These are phyloP conservation scores for Hemerocallis citrina DNA, from an alignment of 106 monocot species.

Conservation along the genomic window DNA sequence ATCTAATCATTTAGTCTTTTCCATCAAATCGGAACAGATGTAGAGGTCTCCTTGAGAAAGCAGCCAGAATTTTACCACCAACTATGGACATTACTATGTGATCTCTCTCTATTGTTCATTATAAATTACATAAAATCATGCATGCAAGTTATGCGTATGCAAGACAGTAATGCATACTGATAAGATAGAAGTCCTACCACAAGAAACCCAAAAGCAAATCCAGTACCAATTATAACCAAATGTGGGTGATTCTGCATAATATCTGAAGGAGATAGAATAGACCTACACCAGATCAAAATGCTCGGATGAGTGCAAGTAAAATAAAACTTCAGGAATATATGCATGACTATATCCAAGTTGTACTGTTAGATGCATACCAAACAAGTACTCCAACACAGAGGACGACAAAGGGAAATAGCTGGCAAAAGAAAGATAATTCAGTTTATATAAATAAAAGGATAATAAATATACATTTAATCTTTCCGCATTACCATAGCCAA, in stretches of 20 bases:
- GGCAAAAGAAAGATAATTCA: slow-evolving; percentile 9
- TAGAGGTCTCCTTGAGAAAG: too few species aligned
- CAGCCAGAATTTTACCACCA: too few species aligned
- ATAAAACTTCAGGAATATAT: not conserved
- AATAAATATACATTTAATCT: not conserved
- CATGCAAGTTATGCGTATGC: too few species aligned
- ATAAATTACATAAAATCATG: too few species aligned
- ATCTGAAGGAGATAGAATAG: slow-evolving; percentile 74
- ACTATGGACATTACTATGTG: too few species aligned
- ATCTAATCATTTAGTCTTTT: too few species aligned
- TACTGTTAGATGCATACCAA: slow-evolving; percentile 44
- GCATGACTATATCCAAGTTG: too few species aligned
- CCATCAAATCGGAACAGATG: too few species aligned
- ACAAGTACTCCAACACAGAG: slow-evolving; percentile 69
- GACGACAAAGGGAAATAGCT: slow-evolving; percentile 78
- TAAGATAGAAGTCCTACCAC: slow-evolving; percentile 50
- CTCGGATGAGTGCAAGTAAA: not conserved
- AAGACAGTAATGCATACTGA: not conserved
- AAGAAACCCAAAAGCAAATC: slow-evolving; percentile 97
- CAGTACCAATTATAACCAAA: slow-evolving; percentile 87
- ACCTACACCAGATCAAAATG: slow-evolving; percentile 50
- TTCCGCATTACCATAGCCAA: slow-evolving; percentile 89
- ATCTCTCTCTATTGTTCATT: not conserved
- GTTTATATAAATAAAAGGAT: not conserved
- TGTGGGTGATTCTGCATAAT: slow-evolving; percentile 85